A percentile compares a stretch with the other conserved stretches of the same genome.
phyloP scores from a whole-genome alignment of 1,139 yeast species.

The Geotrichum histeridarum region DNA sequence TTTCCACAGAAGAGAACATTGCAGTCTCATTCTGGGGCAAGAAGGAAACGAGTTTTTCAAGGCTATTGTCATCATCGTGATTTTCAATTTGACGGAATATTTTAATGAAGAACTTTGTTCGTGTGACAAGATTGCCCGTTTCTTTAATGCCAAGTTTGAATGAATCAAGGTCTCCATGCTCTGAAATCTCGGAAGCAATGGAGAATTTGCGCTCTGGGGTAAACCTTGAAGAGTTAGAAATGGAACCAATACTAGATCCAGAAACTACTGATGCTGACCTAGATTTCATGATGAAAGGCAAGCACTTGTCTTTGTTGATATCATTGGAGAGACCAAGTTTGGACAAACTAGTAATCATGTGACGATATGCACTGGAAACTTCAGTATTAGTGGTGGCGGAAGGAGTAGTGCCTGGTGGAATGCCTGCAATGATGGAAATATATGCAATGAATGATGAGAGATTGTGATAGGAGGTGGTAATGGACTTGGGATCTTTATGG shows the following conservation, averaged over 20 bases:
- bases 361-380: conserved; percentile 27
- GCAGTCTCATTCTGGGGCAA: neutral
- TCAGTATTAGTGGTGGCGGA: conserved; percentile 25
- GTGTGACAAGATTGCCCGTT: conserved; percentile 8
- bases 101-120: conserved; percentile 14
- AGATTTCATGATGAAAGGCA: conserved; percentile 6
- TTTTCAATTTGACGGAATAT: conserved; percentile 9
- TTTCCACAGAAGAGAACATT: conserved; percentile 17
- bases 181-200: conserved; percentile 17
- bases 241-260: conserved; percentile 10
- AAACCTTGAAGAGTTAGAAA: conserved; percentile 8
- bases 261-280: conserved; percentile 18
- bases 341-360: conserved; percentile 27
- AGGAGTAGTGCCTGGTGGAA: conserved; percentile 32
- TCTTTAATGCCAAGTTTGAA: conserved; percentile 17
- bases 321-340: conserved; percentile 26
- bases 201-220: conserved; percentile 14
- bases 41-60: neutral
- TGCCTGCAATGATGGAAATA: conserved; percentile 29
- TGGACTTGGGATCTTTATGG: conserved; percentile 20
- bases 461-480: conserved; percentile 22
- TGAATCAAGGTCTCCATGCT: conserved; percentile 16
- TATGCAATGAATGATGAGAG: conserved; percentile 27
- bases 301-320: conserved; percentile 18
- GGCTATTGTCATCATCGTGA: conserved; percentile 2